Base-by-base conservation (phyloP, 2,329 filamentous ascomycete species). In the Penicillium sp. region DNA sequence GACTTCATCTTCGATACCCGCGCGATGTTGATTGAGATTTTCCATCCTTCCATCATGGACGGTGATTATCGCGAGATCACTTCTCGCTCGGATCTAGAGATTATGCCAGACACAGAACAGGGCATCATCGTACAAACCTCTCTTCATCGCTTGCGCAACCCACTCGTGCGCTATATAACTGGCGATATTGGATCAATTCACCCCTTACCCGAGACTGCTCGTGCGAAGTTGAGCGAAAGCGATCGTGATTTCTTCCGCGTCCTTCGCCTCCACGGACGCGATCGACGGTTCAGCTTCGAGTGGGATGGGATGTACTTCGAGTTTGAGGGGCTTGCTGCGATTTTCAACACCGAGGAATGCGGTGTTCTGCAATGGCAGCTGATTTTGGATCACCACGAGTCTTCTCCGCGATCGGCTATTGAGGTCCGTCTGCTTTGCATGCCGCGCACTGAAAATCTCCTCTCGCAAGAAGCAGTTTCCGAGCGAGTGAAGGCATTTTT, bases 311-410 rank as follows among this genome's bases (percentile, higher is more conserved):
- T 62, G 4, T 76, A 78, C 26, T 66, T 75, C 13, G 70, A 76
- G 1, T 74, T 78, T 23, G 56, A 63, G 0, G 64, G 55, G 0
- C 32, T 79, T 0, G 40, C 61, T 0, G 38, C 54, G 0, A 10
- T 72, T 0, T 62, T 74, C 45, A 59, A 66, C 9, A 41, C 18
- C 0, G 51, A 65, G 2, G 46, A 32, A 6, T 67, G 54, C 4
- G 69, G 69, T 0, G 49, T 79, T 2, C 47, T 79, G 0, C 72
- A 79, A 36, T 79, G 75, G 74, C 76, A 79, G 53, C 59, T 78
- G 1, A 68, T 79, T 18, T 19, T 43, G 11, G 27, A 18, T 4
- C 27, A n/a, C 7, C 7, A 30, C 6, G 41, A 43, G 10, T 13
- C 4, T 7, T 19, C 23, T 2, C 41, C 41, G 11, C 23, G 18